These are phyloP conservation scores for Fusarium pseudonygamai DNA, from an alignment of 2,329 filamentous ascomycete species.

Conservation along the genomic window DNA sequence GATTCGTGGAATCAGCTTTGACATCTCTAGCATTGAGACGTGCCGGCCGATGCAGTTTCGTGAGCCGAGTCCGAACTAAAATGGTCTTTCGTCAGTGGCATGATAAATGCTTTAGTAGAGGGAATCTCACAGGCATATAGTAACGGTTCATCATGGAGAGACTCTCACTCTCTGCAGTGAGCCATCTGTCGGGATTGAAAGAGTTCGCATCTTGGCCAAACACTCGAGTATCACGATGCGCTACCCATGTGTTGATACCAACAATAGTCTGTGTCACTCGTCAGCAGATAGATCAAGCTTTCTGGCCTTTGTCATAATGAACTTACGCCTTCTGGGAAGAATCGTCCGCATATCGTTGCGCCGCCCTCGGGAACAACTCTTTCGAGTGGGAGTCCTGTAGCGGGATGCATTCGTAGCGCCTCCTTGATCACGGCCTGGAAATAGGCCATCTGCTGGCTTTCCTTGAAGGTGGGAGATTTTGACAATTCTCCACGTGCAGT, in stretches of 20 bases:
- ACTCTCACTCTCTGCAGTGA: neutral
- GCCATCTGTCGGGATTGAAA: constrained; percentile 34
- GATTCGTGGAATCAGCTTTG: constrained; percentile 32
- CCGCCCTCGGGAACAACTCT: constrained; percentile 34
- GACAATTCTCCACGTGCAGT: constrained; percentile 5
- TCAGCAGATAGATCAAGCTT: rapidly evolving
- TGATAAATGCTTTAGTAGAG: rapidly evolving
- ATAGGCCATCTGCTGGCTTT: constrained; percentile 35
- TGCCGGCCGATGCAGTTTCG: constrained; percentile 38
- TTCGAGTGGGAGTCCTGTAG: constrained; percentile 30
- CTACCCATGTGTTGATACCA: constrained; percentile 38
- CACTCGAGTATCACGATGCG: constrained; percentile 23
- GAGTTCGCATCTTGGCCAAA: constrained; percentile 31
- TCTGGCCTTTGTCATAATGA: rapidly evolving
- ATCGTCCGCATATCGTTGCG: constrained; percentile 17
- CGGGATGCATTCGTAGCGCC: constrained; percentile 34
- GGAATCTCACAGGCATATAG: constrained; percentile 32
- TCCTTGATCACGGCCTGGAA: constrained; percentile 38
- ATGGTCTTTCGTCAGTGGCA: neutral
- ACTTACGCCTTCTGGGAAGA: constrained; percentile 35
- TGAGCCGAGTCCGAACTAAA: constrained; percentile 39
- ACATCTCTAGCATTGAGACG: constrained; percentile 40
- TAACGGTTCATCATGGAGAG: constrained; percentile 36
- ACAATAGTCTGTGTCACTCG: constrained; percentile 15
- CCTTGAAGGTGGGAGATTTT: constrained; percentile 16